A percentile compares a stretch with the other conserved stretches of the same genome.
Evolutionary conservation across 768 basidiomycete species (phyloP).

Genomic region (Leccinum truebloodii): DNA sequence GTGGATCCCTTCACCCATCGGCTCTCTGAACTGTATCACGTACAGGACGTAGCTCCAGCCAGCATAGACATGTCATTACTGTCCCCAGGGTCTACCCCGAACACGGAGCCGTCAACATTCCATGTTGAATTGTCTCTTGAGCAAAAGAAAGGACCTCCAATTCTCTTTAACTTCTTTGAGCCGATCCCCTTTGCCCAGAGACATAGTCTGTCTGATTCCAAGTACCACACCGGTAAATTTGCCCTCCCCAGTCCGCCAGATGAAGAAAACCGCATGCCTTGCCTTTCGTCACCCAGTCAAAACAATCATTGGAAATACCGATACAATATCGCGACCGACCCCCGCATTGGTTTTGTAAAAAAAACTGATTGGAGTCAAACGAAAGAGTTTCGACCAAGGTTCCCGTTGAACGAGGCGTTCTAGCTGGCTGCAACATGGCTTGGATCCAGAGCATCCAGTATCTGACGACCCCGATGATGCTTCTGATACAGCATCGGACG

Average conservation of each 20-base stretch:
- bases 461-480: constrained; percentile 39
- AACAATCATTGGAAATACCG: constrained; percentile 47
- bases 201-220: constrained; percentile 66
- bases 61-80: constrained; percentile 47
- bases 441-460: constrained; percentile 43
- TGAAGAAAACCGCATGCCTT: constrained; percentile 42
- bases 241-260: constrained; percentile 63
- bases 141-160: constrained; percentile 17
- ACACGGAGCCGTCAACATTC: constrained; percentile 54
- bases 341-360: constrained; percentile 64
- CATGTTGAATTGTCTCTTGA: constrained; percentile 46
- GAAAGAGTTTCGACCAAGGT: constrained; percentile 49
- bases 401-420: constrained; percentile 37
- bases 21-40: constrained; percentile 22
- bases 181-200: constrained; percentile 72
- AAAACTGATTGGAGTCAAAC: constrained; percentile 69
- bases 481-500: constrained; percentile 42
- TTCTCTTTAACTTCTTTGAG: constrained; percentile 50
- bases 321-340: constrained; percentile 69
- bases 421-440: constrained; percentile 47
- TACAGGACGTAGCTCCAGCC: constrained; percentile 30
- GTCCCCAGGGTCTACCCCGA: constrained; percentile 53
- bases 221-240: constrained; percentile 77
- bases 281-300: constrained; percentile 17
- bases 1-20: constrained; percentile 23